These are phyloP conservation scores for Fusarium sp. DNA, from an alignment of 2,329 filamentous ascomycete genomes.

Conservation along the genomic window DNA sequence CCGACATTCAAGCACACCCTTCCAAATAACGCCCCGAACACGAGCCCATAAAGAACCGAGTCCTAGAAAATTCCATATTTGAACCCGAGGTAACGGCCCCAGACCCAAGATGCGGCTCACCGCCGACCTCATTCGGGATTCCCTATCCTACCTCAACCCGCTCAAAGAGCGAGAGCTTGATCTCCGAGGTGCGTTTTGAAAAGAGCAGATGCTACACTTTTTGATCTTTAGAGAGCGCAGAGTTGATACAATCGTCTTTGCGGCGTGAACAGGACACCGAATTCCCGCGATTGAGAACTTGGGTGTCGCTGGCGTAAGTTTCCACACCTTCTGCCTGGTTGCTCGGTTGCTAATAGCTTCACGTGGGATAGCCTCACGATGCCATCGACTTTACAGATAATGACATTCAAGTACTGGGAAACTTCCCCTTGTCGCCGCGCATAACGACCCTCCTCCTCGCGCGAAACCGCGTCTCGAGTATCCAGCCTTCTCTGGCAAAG, in stretches of 20 bases:
- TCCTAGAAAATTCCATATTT: background rate
- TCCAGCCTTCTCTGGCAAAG: conserved; percentile 79
- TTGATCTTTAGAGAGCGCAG: conserved; percentile 65
- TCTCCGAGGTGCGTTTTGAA: conserved; percentile 95
- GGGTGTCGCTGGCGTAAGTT: conserved; percentile 88
- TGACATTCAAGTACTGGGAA: conserved; percentile 87
- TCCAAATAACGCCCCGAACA: background rate
- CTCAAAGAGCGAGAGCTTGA: conserved; percentile 99
- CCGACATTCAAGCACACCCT: conserved; percentile 9
- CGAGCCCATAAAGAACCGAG: background rate
- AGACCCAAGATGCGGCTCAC: conserved; percentile 85
- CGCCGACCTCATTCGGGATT: conserved; percentile 91
- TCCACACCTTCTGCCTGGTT: background rate
- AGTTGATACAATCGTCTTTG: conserved; percentile 78
- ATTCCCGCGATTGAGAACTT: conserved; percentile 98
- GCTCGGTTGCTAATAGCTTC: conserved; percentile 5
- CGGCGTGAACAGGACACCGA: conserved; percentile 84
- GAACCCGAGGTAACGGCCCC: conserved; percentile 41
- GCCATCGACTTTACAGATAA: conserved; percentile 99
- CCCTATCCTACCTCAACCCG: conserved; percentile 98
- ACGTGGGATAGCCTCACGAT: conserved; percentile 79
- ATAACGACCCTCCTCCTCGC: conserved; percentile 89
- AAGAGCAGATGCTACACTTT: conserved; percentile 96
- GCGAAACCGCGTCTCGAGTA: conserved; percentile 85
- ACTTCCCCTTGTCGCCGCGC: conserved; percentile 92